Conservation (phyloP, 331 rosid genomes). For the Quercus tomentella region DNA sequence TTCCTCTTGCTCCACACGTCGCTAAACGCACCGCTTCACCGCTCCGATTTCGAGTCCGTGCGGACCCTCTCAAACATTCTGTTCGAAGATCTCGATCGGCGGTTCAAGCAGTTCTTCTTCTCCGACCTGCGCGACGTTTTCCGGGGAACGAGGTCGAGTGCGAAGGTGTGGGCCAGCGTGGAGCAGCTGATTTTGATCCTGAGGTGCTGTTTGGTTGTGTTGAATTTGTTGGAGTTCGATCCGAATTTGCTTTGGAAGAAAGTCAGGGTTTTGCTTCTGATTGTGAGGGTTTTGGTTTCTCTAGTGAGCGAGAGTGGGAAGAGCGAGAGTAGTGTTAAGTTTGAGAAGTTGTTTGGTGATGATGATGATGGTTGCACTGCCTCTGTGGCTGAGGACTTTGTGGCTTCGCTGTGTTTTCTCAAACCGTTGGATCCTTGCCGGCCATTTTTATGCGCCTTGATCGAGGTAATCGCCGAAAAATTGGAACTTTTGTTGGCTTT, state of each 20-base stretch:
- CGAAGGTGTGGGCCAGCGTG: slow-evolving; percentile 30
- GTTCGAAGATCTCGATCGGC: slow-evolving; percentile 38
- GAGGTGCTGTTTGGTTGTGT: slow-evolving; percentile 50
- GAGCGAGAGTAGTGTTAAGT: slow-evolving; percentile 12
- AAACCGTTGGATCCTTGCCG: slow-evolving; percentile 42
- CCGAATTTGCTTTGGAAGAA: slow-evolving; percentile 31
- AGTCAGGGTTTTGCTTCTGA: slow-evolving; percentile 23
- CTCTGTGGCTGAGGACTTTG: slow-evolving; percentile 20
- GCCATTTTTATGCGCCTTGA: slow-evolving; percentile 53
- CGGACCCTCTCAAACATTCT: slow-evolving; percentile 36
- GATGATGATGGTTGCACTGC: slow-evolving; percentile 7
- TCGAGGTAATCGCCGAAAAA: slow-evolving; percentile 50
- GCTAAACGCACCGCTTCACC: not conserved
- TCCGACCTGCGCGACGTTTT: slow-evolving; percentile 21
- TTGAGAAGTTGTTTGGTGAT: slow-evolving; percentile 29
- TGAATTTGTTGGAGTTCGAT: slow-evolving; percentile 37
- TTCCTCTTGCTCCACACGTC: not conserved
- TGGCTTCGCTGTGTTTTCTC: slow-evolving; percentile 27
- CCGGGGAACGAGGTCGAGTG: slow-evolving; percentile 2
- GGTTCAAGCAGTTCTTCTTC: slow-evolving; percentile 37
- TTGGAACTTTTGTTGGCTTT: not conserved
- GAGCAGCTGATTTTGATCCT: slow-evolving; percentile 46
- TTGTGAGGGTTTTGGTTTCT: slow-evolving; percentile 33
- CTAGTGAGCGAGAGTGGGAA: not conserved
- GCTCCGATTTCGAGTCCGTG: slow-evolving; percentile 9